phyloP scores from a whole-genome alignment of 306 rosid genomes.

The Quercus wislizeni region DNA sequence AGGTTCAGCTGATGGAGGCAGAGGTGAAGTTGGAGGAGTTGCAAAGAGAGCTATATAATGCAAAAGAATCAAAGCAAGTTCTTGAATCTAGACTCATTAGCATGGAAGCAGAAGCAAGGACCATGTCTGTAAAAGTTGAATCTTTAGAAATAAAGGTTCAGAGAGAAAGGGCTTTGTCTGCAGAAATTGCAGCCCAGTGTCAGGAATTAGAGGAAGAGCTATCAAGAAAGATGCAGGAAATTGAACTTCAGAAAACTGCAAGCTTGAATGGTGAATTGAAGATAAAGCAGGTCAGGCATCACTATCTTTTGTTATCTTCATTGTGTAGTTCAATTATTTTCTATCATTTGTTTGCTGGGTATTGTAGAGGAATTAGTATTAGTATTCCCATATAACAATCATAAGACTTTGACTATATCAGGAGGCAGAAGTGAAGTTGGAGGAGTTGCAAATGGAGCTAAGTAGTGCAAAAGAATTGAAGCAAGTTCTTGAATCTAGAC shows the following conservation, averaged over 20 bases:
- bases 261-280: conserved; percentile 49
- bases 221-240: conserved; percentile 51
- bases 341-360: conserved; percentile 6
- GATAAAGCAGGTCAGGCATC: conserved; percentile 73
- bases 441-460: conserved; percentile 34
- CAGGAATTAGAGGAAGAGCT: conserved; percentile 59
- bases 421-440: not conserved
- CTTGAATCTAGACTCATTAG: conserved; percentile 59
- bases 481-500: conserved; percentile 57
- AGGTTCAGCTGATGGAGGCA: conserved; percentile 54
- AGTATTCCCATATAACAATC: too few species aligned
- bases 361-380: too few species aligned
- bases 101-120: conserved; percentile 61
- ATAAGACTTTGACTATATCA: too few species aligned
- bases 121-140: conserved; percentile 51
- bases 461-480: conserved; percentile 49
- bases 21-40: conserved; percentile 3
- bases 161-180: conserved; percentile 51
- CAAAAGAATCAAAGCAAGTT: conserved; percentile 51
- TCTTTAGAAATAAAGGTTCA: conserved; percentile 56
- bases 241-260: conserved; percentile 39
- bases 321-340: not conserved
- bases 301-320: not conserved
- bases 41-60: conserved; percentile 41
- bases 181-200: conserved; percentile 46